Conservation (phyloP, 169 alveolate genomes). For the Plasmodium sp. region DNA sequence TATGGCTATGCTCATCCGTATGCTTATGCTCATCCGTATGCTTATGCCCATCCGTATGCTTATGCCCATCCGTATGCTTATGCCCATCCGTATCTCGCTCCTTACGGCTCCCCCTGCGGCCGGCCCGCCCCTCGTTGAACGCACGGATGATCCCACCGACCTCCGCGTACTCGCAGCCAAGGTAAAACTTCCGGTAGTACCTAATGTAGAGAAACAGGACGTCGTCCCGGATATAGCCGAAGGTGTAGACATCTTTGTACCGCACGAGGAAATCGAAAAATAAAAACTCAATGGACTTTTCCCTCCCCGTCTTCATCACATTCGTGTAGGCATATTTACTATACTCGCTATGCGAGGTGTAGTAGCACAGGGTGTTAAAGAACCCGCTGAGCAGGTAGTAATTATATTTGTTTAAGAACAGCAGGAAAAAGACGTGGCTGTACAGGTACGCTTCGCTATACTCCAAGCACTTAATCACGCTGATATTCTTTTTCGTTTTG, state of each 20-base stretch:
- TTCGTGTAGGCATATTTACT: slow-evolving; percentile 72
- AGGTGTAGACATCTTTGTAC: slow-evolving; percentile 49
- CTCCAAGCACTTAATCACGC: slow-evolving; percentile 70
- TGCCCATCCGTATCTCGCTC: neutral
- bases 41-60: neutral
- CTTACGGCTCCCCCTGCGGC: neutral
- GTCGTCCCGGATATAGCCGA: slow-evolving; percentile 62
- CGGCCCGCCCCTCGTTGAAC: neutral
- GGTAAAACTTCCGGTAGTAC: slow-evolving; percentile 36
- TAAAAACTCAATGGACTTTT: slow-evolving; percentile 49
- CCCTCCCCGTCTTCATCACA: slow-evolving; percentile 48
- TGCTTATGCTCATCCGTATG: no score
- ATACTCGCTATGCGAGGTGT: slow-evolving; percentile 53
- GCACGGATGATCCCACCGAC: slow-evolving; percentile 5
- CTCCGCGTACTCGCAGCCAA: slow-evolving; percentile 13
- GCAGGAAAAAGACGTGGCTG: slow-evolving; percentile 47
- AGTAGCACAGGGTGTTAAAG: slow-evolving; percentile 57
- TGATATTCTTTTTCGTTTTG: slow-evolving; percentile 69
- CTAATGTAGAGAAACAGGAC: slow-evolving; percentile 62
- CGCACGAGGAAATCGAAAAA: slow-evolving; percentile 57
- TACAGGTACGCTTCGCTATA: slow-evolving; percentile 47
- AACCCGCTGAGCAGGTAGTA: slow-evolving; percentile 48
- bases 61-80: neutral
- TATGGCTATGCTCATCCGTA: neutral
- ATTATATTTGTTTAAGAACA: slow-evolving; percentile 58